Evolutionary conservation across 352 stramenopile species (phyloP).

Genomic region (Globisporangium camurandrum): DNA sequence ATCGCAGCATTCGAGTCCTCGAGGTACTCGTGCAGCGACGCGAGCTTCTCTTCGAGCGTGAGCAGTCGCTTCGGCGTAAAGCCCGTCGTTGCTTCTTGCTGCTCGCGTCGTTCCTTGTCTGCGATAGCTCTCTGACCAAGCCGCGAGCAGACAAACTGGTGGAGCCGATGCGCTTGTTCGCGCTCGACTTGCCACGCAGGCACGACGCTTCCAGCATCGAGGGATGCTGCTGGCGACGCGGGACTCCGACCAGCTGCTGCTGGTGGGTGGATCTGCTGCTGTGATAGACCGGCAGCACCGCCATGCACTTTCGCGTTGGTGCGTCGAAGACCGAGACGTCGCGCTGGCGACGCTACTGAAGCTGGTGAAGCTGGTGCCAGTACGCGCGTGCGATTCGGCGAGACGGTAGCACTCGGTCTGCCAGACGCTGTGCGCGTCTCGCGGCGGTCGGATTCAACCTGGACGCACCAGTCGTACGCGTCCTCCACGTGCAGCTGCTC

Average conservation of each 20-base stretch:
- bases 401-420: constrained; percentile 2
- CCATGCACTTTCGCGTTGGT: too few species aligned
- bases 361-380: neutral
- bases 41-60: constrained; percentile 53
- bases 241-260: too few species aligned
- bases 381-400: constrained; percentile 9
- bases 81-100: constrained; percentile 30
- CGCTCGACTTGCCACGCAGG: constrained; percentile 38
- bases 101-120: constrained; percentile 15
- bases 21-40: constrained; percentile 59
- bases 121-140: constrained; percentile 22
- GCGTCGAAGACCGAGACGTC: too few species aligned
- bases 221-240: too few species aligned
- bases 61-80: constrained; percentile 36
- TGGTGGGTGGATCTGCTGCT: too few species aligned
- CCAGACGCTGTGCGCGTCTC: constrained; percentile 24
- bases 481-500: constrained; percentile 50
- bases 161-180: constrained; percentile 40
- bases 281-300: too few species aligned
- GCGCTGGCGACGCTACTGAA: neutral
- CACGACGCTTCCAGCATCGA: neutral
- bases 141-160: constrained; percentile 60
- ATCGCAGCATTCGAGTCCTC: constrained; percentile 15
- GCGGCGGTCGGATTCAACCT: constrained; percentile 38
- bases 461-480: constrained; percentile 57